phyloP scores from a whole-genome alignment of 2,329 filamentous ascomycete species.

The Beauveria australis region DNA sequence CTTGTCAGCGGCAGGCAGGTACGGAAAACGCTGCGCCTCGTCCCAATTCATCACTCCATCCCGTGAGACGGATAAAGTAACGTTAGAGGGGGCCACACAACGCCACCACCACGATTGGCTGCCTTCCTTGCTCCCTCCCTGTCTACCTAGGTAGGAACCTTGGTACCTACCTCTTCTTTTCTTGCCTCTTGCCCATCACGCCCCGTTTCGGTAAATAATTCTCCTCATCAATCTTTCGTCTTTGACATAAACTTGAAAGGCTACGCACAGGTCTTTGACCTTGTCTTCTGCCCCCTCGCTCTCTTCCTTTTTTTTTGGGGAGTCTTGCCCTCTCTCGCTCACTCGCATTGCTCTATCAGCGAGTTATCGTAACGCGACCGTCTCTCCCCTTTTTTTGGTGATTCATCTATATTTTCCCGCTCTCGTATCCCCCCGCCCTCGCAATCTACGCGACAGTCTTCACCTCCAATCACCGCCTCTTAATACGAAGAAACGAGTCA shows the following conservation, averaged over 20 bases:
- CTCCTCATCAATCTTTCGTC: neutral
- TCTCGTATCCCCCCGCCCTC: neutral
- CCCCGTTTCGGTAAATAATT: too few species aligned
- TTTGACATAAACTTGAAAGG: neutral
- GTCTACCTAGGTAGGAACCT: too few species aligned
- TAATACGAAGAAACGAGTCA: too few species aligned
- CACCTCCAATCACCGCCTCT: too few species aligned
- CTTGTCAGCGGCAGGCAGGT: too few species aligned
- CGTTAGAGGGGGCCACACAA: too few species aligned
- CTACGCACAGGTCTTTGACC: neutral
- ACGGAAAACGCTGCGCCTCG: too few species aligned
- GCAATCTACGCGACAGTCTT: neutral
- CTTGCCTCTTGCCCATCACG: neutral
- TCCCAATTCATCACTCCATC: too few species aligned
- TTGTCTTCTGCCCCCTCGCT: neutral
- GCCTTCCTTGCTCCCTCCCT: neutral
- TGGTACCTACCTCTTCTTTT: neutral
- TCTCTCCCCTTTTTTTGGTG: neutral
- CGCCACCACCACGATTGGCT: too few species aligned
- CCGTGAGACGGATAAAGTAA: too few species aligned
- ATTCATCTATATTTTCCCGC: neutral
- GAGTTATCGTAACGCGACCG: neutral
- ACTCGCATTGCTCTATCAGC: neutral
- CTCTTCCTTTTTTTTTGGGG: neutral
- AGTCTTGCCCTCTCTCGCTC: neutral